Base-by-base conservation (phyloP, 345 rosid genomes). In the Reutealis trisperma region DNA sequence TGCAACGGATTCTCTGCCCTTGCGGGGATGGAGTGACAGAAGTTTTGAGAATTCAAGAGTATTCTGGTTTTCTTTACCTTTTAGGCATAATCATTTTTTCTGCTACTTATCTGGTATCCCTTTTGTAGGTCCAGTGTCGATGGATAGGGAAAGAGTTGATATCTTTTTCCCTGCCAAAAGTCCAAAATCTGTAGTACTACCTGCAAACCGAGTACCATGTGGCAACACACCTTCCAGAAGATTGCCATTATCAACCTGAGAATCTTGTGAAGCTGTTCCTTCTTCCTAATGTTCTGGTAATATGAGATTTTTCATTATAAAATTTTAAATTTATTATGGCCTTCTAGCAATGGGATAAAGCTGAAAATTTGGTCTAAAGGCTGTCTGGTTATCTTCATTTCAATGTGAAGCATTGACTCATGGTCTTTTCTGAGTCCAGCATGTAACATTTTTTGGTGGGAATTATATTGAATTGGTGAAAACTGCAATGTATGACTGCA, bases 141-240 rank as follows among this genome's bases (percentile, higher is more conserved):
- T 58, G 30, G 32, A 32, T 8, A 21, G 16, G 1, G 27, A 54
- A 71, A 37, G 19, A 9, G 42, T 71, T 25, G 90, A 89, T 80
- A 72, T 59, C 12, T 59, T 72, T 59, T 66, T 55, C 59, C 66
- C 37, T 0, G 34, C 67, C 14, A 59, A 59, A 72, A 72, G 51
- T 60, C 67, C 22, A 2, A 41, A 59, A 18, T 41, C 54, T 13
- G 41, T 72, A 72, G 42, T 11, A 5, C 32, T 37, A 72, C 51
- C 52, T 11, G 37, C 44, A 45, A 24, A 60, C 14, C 49, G n/a
- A 59, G 65, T 21, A 32, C 59, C 64, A 37, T 19, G 15, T 24
- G 19, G 52, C 52, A 58, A n/a, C 51, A 58, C 62, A 1, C 34
- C 34, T 72, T 37, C 75, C 75, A 57, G 65, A 72, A 34, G 63